Percentiles rank a stretch among this genome's conserved stretches.
These are phyloP conservation scores for Agrocybe pediades DNA, from an alignment of 768 basidiomycete species.

Conservation along the genomic window DNA sequence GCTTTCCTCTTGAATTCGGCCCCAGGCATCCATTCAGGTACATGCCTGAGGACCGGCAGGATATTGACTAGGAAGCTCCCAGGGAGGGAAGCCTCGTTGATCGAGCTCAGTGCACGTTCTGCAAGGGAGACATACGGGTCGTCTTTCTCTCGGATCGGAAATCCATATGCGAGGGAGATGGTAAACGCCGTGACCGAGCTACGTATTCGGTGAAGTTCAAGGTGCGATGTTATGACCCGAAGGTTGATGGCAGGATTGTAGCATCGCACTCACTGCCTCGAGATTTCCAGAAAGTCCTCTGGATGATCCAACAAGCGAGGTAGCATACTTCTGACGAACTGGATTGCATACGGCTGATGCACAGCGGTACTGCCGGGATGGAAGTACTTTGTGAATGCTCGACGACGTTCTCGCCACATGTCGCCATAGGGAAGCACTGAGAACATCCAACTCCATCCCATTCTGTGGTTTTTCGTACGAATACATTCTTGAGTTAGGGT, in stretches of 20 bases:
- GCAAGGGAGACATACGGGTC: constrained; percentile 48
- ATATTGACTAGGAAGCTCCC: constrained; percentile 49
- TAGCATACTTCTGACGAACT: constrained; percentile 32
- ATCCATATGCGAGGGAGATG: constrained; percentile 48
- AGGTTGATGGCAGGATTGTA: neutral
- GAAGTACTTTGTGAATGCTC: constrained; percentile 43
- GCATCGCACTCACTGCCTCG: constrained; percentile 31
- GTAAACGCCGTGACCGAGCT: constrained; percentile 43
- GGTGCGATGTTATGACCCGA: neutral
- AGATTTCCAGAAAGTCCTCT: constrained; percentile 19
- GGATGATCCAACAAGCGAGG: constrained; percentile 31
- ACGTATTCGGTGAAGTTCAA: neutral
- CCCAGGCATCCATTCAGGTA: constrained; percentile 64
- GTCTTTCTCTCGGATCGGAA: constrained; percentile 36
- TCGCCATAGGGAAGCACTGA: constrained; percentile 40
- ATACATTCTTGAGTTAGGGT: neutral
- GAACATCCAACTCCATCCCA: constrained; percentile 43
- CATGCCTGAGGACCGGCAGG: constrained; percentile 37
- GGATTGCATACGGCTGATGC: constrained; percentile 30
- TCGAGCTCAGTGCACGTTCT: constrained; percentile 34
- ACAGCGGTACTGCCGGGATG: constrained; percentile 29
- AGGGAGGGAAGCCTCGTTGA: constrained; percentile 35
- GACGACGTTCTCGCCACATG: constrained; percentile 41
- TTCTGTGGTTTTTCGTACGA: too few relatives aligned
- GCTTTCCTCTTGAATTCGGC: constrained; percentile 59